phyloP scores from a whole-genome alignment of 2,329 filamentous ascomycete species.

The Sporothrix pseudoabietina region DNA sequence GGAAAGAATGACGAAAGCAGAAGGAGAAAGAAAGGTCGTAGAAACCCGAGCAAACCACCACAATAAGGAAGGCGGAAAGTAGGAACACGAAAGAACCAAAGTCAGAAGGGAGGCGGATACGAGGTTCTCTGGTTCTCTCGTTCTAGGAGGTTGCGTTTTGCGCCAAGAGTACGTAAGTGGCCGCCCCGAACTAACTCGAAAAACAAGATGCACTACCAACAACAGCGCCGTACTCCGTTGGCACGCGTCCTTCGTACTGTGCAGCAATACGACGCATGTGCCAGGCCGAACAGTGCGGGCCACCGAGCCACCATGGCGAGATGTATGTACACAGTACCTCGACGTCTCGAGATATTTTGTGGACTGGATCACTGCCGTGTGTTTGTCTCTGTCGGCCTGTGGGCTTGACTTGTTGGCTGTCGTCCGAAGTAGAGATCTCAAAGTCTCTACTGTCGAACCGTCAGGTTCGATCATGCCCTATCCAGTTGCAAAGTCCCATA shows the following conservation, averaged over 20 bases:
- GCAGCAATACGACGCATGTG: slow-evolving; percentile 21
- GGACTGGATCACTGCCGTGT: neutral
- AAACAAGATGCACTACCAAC: slow-evolving; percentile 12
- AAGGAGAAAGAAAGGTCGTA: slow-evolving; percentile 5
- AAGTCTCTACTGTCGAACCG: slow-evolving; percentile 4
- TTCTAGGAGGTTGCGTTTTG: slow-evolving; percentile 1
- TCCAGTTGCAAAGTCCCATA: neutral
- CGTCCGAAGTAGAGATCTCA: neutral
- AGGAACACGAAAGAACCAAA: slow-evolving; percentile 12
- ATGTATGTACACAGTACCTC: neutral
- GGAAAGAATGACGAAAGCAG: slow-evolving; percentile 10
- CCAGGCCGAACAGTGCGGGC: slow-evolving; percentile 8
- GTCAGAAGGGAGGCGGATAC: slow-evolving; percentile 28
- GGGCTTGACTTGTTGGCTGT: neutral
- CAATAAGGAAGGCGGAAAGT: neutral
- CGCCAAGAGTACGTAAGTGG: slow-evolving; percentile 26
- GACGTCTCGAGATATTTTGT: neutral
- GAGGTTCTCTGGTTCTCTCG: slow-evolving; percentile 23
- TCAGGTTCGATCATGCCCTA: neutral
- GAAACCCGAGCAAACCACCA: neutral
- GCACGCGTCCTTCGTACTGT: neutral
- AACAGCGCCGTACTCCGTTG: neutral
- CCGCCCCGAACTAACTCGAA: slow-evolving; percentile 22
- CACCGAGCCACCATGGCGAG: slow-evolving; percentile 8
- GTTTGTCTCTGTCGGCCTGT: neutral